phyloP scores from a whole-genome alignment of 2,329 filamentous ascomycete species.

The Lachnellula suecica region DNA sequence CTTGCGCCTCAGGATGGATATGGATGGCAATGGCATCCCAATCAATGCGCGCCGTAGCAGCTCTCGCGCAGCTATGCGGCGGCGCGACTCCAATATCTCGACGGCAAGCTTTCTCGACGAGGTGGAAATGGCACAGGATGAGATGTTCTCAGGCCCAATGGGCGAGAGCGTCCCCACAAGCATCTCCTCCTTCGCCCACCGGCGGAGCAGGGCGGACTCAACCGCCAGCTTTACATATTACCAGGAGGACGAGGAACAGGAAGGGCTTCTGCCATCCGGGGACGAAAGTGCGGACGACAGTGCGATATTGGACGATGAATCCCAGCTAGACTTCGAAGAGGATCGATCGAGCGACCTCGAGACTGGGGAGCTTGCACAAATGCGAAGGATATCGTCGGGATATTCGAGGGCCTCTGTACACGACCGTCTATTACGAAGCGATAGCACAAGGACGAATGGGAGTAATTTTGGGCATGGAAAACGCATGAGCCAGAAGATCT shows the following conservation, averaged over 20 bases:
- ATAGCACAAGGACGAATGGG: slow-evolving; percentile 67
- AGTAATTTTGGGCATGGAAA: slow-evolving; percentile 61
- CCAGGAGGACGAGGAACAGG: slow-evolving; percentile 64
- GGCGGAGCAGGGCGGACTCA: slow-evolving; percentile 77
- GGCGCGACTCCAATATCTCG: slow-evolving; percentile 69
- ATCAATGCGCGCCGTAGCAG: slow-evolving; percentile 28
- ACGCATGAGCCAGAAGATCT: slow-evolving; percentile 82
- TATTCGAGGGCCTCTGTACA: slow-evolving; percentile 56
- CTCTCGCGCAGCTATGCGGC: slow-evolving; percentile 50
- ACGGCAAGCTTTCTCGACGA: slow-evolving; percentile 83
- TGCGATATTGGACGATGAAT: slow-evolving; percentile 40
- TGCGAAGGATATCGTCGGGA: slow-evolving; percentile 63
- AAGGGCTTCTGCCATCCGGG: slow-evolving; percentile 41
- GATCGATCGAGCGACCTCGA: slow-evolving; percentile 33
- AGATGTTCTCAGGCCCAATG: slow-evolving; percentile 91
- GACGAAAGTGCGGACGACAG: slow-evolving; percentile 39
- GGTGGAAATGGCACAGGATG: slow-evolving; percentile 98
- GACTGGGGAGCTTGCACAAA: slow-evolving; percentile 38
- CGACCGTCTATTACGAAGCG: slow-evolving; percentile 67
- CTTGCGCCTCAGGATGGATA: neutral
- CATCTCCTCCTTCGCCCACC: slow-evolving; percentile 86
- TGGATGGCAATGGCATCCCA: slow-evolving; percentile 21
- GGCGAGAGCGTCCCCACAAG: slow-evolving; percentile 96
- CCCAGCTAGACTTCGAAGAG: slow-evolving; percentile 31
- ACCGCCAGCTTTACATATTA: slow-evolving; percentile 89